These are phyloP conservation scores for Telopea speciosissima DNA, from an alignment of 177 flowering plant species.

Conservation along the genomic window DNA sequence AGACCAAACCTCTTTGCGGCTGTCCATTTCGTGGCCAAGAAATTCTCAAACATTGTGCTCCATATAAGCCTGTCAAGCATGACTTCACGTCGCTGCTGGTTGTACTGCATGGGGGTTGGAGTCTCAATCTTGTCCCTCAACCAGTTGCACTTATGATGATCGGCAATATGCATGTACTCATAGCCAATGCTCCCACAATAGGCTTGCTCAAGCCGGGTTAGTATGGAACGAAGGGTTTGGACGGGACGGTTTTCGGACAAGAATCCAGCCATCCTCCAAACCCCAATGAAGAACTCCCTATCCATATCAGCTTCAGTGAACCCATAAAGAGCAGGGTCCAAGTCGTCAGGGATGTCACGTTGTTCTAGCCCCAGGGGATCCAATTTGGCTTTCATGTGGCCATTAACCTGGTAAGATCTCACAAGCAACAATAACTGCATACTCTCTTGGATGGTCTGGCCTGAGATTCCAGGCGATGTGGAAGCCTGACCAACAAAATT, in stretches of 20 bases:
- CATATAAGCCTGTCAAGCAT: constrained; percentile 91
- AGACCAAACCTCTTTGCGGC: constrained; percentile 96
- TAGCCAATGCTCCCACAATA: constrained; percentile 89
- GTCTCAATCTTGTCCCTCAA: constrained; percentile 91
- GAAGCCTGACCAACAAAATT: constrained; percentile 91
- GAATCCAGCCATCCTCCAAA: constrained; percentile 92
- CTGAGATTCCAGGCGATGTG: constrained; percentile 81
- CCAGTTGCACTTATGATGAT: constrained; percentile 92
- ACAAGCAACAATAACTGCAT: constrained; percentile 85
- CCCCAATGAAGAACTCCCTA: constrained; percentile 90
- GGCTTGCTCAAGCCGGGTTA: constrained; percentile 88
- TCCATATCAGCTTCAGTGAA: constrained; percentile 92
- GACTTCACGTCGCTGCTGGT: constrained; percentile 64
- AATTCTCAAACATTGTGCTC: constrained; percentile 94
- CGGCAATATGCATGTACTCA: constrained; percentile 95
- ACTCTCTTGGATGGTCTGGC: constrained; percentile 95
- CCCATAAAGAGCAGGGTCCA: constrained; percentile 72
- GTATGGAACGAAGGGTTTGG: constrained; percentile 76
- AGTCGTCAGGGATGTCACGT: constrained; percentile 63
- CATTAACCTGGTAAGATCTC: constrained; percentile 91
- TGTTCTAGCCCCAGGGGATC: constrained; percentile 79
- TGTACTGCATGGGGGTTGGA: constrained; percentile 62
- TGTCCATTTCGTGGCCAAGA: constrained; percentile 93
- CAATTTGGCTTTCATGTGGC: constrained; percentile 88
- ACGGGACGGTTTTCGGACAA: constrained; percentile 95